phyloP scores from a whole-genome alignment of 352 stramenopile species.

The Phytophthora europaea region DNA sequence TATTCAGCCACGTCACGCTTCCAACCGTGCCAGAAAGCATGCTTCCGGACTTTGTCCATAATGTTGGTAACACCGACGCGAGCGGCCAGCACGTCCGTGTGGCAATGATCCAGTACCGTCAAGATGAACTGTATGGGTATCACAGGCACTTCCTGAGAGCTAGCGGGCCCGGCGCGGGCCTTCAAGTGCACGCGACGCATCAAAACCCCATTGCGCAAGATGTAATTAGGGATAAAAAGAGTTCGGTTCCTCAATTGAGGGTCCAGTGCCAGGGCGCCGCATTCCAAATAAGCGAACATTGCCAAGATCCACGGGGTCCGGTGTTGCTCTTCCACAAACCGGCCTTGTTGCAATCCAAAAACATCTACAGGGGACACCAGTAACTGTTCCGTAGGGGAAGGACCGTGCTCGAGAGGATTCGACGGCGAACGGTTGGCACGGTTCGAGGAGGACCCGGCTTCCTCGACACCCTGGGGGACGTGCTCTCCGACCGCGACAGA shows the following conservation, averaged over 20 bases:
- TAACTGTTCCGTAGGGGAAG: not conserved
- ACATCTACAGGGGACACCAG: not conserved
- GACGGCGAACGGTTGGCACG: not conserved
- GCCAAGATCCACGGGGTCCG: conserved; percentile 7
- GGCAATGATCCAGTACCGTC: not conserved
- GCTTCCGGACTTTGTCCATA: not conserved
- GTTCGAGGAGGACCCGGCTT: not conserved
- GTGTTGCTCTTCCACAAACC: not conserved
- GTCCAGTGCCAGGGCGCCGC: conserved; percentile 1
- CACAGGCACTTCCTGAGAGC: not conserved
- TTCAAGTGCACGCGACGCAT: not conserved
- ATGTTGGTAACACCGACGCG: not conserved
- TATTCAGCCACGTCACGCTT: too few species aligned
- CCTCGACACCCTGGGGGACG: not conserved
- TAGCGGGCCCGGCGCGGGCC: not conserved
- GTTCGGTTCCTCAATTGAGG: not conserved
- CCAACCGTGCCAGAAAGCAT: too few species aligned
- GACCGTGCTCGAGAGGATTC: not conserved
- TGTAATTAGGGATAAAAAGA: not conserved
- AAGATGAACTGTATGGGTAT: not conserved
- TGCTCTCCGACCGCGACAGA: not conserved
- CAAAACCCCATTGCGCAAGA: not conserved
- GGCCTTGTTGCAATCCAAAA: not conserved
- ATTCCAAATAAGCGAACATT: conserved; percentile 1
- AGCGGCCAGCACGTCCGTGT: not conserved